A percentile compares a stretch with the other conserved stretches of the same genome.
phyloP scores from a whole-genome alignment of 2,329 filamentous ascomycete genomes.

The Coleophoma cylindrospora region DNA sequence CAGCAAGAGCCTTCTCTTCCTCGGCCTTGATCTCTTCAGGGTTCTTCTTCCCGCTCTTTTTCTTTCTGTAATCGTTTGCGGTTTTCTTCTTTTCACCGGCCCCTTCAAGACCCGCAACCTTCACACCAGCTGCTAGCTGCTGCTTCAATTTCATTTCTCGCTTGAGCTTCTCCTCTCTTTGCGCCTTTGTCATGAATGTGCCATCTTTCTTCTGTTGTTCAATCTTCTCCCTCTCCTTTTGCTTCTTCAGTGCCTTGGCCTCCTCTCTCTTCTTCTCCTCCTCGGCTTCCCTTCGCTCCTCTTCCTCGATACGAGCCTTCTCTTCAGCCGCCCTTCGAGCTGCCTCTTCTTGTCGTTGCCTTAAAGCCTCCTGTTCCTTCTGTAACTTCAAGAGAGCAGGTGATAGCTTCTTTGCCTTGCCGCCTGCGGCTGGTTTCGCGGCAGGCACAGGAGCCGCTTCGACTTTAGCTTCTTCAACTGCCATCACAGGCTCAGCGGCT shows the following conservation, averaged over 20 bases:
- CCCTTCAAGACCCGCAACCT: constrained; percentile 57
- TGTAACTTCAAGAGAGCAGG: constrained; percentile 68
- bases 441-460: constrained; percentile 34
- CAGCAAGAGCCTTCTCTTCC: constrained; percentile 72
- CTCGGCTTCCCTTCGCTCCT: constrained; percentile 60
- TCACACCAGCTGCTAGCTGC: constrained; percentile 74
- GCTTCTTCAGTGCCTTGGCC: constrained; percentile 72
- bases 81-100: constrained; percentile 64
- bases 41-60: constrained; percentile 58
- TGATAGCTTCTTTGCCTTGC: constrained; percentile 88
- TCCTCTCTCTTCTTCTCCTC: constrained; percentile 68
- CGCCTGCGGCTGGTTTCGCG: constrained; percentile 41
- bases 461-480: constrained; percentile 43
- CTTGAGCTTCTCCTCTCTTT: constrained; percentile 75
- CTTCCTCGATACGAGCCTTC: constrained; percentile 58
- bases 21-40: constrained; percentile 49
- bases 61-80: constrained; percentile 69
- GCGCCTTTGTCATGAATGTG: constrained; percentile 80
- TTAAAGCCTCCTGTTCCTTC: constrained; percentile 78
- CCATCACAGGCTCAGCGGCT: constrained; percentile 50
- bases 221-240: constrained; percentile 79
- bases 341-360: constrained; percentile 58
- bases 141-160: constrained; percentile 79
- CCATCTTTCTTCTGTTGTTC: constrained; percentile 86
- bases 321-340: constrained; percentile 56